Conservation (phyloP, 2,329 filamentous ascomycete species). For the Calcarisporium arbuscula region DNA sequence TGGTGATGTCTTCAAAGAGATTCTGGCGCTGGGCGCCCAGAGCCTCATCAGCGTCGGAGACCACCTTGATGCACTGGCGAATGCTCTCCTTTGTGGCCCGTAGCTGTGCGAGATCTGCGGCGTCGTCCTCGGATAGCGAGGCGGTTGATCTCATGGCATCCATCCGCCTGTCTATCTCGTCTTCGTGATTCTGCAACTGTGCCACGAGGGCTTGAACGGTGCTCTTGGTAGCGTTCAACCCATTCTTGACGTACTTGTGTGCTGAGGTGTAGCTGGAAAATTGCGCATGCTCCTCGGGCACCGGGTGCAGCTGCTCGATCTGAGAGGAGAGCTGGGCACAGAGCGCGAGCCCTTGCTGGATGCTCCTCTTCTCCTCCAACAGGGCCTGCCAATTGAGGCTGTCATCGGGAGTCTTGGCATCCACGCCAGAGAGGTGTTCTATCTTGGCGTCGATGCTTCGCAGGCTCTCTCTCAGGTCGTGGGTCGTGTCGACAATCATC, state of each 20-base stretch:
- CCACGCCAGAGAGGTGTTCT: neutral
- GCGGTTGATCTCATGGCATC: neutral
- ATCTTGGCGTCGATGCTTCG: slow-evolving; percentile 7
- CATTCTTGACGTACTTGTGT: neutral
- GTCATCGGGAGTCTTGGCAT: neutral
- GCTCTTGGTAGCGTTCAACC: neutral
- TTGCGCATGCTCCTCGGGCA: neutral
- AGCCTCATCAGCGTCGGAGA: neutral
- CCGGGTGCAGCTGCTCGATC: neutral
- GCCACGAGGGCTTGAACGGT: neutral
- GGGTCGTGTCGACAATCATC: slow-evolving; percentile 14
- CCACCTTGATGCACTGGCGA: neutral
- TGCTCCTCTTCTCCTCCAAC: slow-evolving; percentile 9
- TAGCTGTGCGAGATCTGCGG: slow-evolving; percentile 1
- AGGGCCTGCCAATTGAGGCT: neutral
- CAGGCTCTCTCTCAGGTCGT: slow-evolving; percentile 10
- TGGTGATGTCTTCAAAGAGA: slow-evolving; percentile 12
- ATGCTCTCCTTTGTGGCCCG: slow-evolving; percentile 2
- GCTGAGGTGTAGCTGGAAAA: neutral
- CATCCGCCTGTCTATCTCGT: neutral
- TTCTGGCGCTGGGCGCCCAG: neutral
- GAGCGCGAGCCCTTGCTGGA: slow-evolving; percentile 9
- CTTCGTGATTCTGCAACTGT: neutral
- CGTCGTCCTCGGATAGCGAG: neutral
- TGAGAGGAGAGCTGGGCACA: slow-evolving; percentile 1